Percentiles rank a stretch among this genome's conserved stretches.
phyloP scores from a whole-genome alignment of 2,329 filamentous ascomycete species.

The Chrysoporthe deuterocubensis region DNA sequence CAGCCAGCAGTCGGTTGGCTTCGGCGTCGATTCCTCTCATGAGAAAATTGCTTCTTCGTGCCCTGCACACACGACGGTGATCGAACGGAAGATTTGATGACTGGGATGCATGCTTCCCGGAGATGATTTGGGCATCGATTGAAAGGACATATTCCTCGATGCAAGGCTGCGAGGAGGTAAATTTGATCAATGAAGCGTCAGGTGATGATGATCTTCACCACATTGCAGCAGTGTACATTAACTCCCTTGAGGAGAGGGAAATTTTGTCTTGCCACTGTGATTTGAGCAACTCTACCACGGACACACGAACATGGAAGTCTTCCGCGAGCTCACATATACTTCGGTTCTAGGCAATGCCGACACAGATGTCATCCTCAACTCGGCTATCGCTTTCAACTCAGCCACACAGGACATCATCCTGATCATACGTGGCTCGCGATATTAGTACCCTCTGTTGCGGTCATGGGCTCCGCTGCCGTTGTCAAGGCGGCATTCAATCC shows the following conservation, averaged over 20 bases:
- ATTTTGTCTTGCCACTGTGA: too few species aligned
- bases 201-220: not conserved
- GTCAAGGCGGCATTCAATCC: too few species aligned
- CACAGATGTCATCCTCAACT: too few species aligned
- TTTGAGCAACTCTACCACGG: too few species aligned
- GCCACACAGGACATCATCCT: too few species aligned
- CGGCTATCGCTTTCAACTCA: too few species aligned
- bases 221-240: not conserved
- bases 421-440: too few species aligned
- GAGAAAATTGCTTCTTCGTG: not conserved
- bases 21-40: not conserved
- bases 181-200: not conserved
- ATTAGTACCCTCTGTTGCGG: too few species aligned
- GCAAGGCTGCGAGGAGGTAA: not conserved
- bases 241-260: not conserved
- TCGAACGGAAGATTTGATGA: not conserved
- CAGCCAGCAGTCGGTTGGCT: not conserved
- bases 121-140: not conserved
- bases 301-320: too few species aligned
- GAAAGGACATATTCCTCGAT: not conserved
- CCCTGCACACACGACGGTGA: not conserved
- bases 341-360: too few species aligned
- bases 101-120: not conserved
- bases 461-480: too few species aligned
- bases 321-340: too few species aligned